Evolutionary conservation across 2,329 filamentous ascomycete species (phyloP).

Genomic region (Fusarium tuaranense): DNA sequence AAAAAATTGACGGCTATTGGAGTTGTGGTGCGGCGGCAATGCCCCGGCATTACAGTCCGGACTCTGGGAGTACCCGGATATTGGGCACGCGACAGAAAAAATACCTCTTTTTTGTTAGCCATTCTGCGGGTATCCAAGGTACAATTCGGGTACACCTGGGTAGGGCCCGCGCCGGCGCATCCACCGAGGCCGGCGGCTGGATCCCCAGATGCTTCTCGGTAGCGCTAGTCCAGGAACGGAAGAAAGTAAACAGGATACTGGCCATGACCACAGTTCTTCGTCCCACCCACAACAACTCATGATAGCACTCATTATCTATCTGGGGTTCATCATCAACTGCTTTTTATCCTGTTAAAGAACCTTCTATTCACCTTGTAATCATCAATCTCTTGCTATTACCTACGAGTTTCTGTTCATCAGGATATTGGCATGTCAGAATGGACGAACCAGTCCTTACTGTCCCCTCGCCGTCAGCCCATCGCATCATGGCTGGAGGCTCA

Average conservation of each 20-base stretch:
- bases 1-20: slow-evolving; percentile 47
- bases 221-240: slow-evolving; percentile 44
- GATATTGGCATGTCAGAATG: slow-evolving; percentile 15
- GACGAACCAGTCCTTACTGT: slow-evolving; percentile 1
- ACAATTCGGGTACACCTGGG: slow-evolving; percentile 22
- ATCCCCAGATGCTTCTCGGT: slow-evolving; percentile 23
- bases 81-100: slow-evolving; percentile 24
- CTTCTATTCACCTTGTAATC: background rate
- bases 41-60: slow-evolving; percentile 40
- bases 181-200: slow-evolving; percentile 24
- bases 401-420: background rate
- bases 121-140: slow-evolving; percentile 16
- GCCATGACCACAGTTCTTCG: slow-evolving; percentile 3
- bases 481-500: background rate
- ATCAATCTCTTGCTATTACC: background rate
- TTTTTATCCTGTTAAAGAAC: background rate
- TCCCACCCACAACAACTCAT: slow-evolving; percentile 15
- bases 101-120: slow-evolving; percentile 22
- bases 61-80: slow-evolving; percentile 25
- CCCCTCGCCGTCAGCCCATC: slow-evolving; percentile 32
- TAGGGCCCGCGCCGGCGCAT: slow-evolving; percentile 11
- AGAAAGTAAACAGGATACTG: slow-evolving; percentile 47
- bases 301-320: background rate
- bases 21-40: slow-evolving; percentile 44
- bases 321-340: background rate